Evolutionary conservation across 179 eudicot species (phyloP).

Genomic region (Heliamphora pulchella): DNA sequence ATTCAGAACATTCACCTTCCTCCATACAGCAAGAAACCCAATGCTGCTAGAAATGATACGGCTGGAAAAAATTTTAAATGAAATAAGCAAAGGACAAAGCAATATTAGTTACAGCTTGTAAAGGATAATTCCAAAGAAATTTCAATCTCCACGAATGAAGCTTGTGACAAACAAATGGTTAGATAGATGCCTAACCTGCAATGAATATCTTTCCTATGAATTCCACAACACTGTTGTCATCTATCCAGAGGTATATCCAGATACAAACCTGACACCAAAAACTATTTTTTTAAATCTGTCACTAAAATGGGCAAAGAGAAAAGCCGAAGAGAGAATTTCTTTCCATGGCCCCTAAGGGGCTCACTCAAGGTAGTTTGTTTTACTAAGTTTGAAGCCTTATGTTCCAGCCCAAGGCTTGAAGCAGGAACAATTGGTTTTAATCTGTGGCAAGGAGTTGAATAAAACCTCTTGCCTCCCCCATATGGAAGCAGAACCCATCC

Average conservation of each 20-base stretch:
- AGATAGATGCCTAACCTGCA: constrained; percentile 48
- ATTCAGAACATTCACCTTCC: constrained; percentile 55
- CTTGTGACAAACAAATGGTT: background rate
- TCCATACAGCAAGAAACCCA: constrained; percentile 79
- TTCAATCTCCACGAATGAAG: constrained; percentile 11
- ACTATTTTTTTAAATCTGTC: background rate
- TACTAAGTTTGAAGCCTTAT: constrained; percentile 1
- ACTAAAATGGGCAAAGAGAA: background rate
- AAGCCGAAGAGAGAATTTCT: background rate
- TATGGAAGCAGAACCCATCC: background rate
- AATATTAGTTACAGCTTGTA: background rate
- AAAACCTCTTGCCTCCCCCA: constrained; percentile 4
- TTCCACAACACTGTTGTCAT: constrained; percentile 51
- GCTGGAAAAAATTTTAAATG: constrained; percentile 35
- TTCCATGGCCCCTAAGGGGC: background rate
- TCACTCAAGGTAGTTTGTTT: background rate
- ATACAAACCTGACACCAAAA: constrained; percentile 53
- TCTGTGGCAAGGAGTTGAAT: background rate
- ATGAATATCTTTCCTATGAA: constrained; percentile 67
- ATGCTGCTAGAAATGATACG: constrained; percentile 67
- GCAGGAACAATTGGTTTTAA: background rate
- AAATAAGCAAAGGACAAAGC: constrained; percentile 15
- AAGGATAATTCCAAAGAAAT: background rate
- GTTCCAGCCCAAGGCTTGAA: background rate
- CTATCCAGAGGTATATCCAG: constrained; percentile 66